Conservation (phyloP, 495 filamentous ascomycete genomes). For the Podospora sp. region DNA sequence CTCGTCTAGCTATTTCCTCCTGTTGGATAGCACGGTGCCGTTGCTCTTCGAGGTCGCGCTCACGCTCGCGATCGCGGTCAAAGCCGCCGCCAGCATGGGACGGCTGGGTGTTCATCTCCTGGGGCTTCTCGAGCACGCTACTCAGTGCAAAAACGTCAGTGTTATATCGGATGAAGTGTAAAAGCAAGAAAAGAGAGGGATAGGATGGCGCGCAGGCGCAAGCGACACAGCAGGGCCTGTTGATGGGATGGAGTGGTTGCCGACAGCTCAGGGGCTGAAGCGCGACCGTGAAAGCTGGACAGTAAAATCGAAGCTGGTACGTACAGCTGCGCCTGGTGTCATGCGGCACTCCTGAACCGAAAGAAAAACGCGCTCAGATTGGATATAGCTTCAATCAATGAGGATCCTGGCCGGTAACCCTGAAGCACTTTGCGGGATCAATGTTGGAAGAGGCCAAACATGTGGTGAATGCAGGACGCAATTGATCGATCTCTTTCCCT, state of each 20-base stretch:
- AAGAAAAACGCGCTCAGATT: not conserved
- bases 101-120: slow-evolving; percentile 49
- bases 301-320: slow-evolving; percentile 15
- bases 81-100: slow-evolving; percentile 42
- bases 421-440: not conserved
- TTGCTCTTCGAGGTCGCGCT: slow-evolving; percentile 43
- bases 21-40: slow-evolving; percentile 42
- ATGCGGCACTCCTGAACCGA: slow-evolving; percentile 23
- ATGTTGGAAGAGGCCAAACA: slow-evolving; percentile 2
- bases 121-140: slow-evolving; percentile 31
- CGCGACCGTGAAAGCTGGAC: slow-evolving; percentile 4
- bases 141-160: not conserved
- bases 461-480: slow-evolving; percentile 19
- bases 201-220: not conserved
- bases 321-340: slow-evolving; percentile 31
- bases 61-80: slow-evolving; percentile 43
- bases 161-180: not conserved
- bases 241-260: not conserved
- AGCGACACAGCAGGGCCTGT: not conserved
- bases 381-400: not conserved
- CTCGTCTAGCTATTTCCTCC: slow-evolving; percentile 37
- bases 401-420: slow-evolving; percentile 1
- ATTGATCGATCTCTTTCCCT: slow-evolving; percentile 35
- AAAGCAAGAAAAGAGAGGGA: not conserved
- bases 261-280: slow-evolving; percentile 8